Base-by-base conservation (phyloP, 805 yeast species). In the Lachancea kluyveri region DNA sequence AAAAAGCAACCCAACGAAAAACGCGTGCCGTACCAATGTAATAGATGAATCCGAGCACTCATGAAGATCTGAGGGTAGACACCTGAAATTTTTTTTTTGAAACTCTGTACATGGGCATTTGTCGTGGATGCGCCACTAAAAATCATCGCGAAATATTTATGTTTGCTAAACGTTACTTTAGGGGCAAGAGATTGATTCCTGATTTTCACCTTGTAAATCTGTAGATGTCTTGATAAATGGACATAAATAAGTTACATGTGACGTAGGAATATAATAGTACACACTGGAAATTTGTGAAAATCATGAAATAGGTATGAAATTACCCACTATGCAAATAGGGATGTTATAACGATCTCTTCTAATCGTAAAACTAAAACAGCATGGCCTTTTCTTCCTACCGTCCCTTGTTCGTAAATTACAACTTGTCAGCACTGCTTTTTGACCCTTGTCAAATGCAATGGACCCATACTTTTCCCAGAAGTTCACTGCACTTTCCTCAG, bases 381-480 rank as follows among this genome's bases (percentile, higher is more conserved):
- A 90, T 38, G 85, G 77, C 45, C 82, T 76, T 39, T 86, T 69
- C 42, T 77, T 76, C 33, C 82, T 65, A 0, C 95, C 94, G 48
- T 85, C 94, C 44, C 76, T 75, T 1, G 94, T 79, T 46, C 94
- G 66, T 39, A 90, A 64, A 45, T 81, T 85, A 60, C 97, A 90
- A 55, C 94, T 81, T 1, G 96, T 88, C 45, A 90, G 60, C 4
- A 90, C 95, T 0, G 96, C 96, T 52, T 90, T 90, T 49, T 88
- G 96, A 1, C 92, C 90, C 45, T 88, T 82, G 50, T 90, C 96
- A 60, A 90, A 88, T 4, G 97, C 96, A 50, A 88, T 84, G 3
- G 94, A 87, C 3, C 96, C 96, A 50, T 88, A 90, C 54, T 88
- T 88, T 50, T 90, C 97, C 97, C 97, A 90, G 54, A 86, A 90